phyloP scores from a whole-genome alignment of 73 alveolate genomes.

The Uronychia binucleata region DNA sequence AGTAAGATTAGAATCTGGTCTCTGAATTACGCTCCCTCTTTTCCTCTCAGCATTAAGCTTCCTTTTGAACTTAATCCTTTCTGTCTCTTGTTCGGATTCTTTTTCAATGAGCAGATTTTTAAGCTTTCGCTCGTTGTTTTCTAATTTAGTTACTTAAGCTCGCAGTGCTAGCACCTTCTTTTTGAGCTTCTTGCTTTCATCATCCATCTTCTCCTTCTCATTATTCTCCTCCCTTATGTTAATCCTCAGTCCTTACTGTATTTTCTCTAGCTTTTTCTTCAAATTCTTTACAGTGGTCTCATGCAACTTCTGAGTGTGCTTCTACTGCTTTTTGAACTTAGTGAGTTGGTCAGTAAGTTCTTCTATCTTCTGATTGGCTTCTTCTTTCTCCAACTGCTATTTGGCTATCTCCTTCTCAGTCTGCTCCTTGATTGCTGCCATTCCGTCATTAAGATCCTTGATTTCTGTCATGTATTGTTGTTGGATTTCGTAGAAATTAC shows the following conservation, averaged over 20 bases:
- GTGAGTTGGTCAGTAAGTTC: background rate
- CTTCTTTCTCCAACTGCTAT: background rate
- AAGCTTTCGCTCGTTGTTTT: constrained; percentile 8
- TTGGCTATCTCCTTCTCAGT: background rate
- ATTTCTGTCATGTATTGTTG: constrained; percentile 21
- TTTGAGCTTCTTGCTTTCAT: background rate
- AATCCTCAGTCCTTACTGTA: background rate
- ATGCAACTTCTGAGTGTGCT: background rate
- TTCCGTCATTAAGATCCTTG: background rate
- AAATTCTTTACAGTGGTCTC: background rate
- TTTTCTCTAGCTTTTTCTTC: background rate
- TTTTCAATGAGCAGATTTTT: constrained; percentile 39
- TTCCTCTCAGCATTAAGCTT: constrained; percentile 22
- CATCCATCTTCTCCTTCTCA: background rate
- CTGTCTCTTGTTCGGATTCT: constrained; percentile 35
- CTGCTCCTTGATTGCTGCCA: background rate
- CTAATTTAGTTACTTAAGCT: constrained; percentile 1
- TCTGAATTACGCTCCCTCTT: background rate
- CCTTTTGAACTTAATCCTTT: constrained; percentile 29
- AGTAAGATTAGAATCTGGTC: constrained; percentile 3
- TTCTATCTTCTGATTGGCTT: background rate
- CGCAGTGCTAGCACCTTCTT: background rate
- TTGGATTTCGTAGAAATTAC: background rate
- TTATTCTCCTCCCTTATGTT: background rate
- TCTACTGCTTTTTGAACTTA: background rate